These are phyloP conservation scores for Staphylotrichum longicolle DNA, from an alignment of 495 filamentous ascomycete genomes.

Conservation along the genomic window DNA sequence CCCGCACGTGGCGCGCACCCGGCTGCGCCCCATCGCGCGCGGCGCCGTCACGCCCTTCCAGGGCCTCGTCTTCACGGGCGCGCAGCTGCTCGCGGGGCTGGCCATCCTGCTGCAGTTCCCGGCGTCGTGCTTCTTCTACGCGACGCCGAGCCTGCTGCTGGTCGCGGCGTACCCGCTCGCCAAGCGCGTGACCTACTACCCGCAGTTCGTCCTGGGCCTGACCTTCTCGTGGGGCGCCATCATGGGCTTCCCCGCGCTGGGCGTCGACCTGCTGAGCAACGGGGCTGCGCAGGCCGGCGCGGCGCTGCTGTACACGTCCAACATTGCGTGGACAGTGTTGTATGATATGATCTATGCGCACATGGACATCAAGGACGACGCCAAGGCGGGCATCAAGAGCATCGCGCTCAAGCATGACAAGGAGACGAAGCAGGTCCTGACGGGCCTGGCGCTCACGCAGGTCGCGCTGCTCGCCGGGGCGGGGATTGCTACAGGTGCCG, in stretches of 20 bases:
- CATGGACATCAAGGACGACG: conserved; percentile 96
- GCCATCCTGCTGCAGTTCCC: conserved; percentile 86
- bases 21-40: conserved; percentile 83
- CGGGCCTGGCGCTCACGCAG: conserved; percentile 70
- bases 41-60: conserved; percentile 72
- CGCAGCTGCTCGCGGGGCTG: conserved; percentile 76
- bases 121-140: conserved; percentile 77
- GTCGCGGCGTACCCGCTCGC: conserved; percentile 86
- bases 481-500: conserved; percentile 68
- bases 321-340: conserved; percentile 88
- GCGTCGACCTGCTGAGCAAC: conserved; percentile 72
- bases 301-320: conserved; percentile 75
- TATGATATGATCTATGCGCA: conserved; percentile 99
- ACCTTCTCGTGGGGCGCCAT: conserved; percentile 97
- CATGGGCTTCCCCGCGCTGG: conserved; percentile 93
- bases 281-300: conserved; percentile 63
- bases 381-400: conserved; percentile 89
- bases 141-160: conserved; percentile 76
- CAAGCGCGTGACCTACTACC: conserved; percentile 92
- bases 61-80: conserved; percentile 78
- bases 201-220: conserved; percentile 85
- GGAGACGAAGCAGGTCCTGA: conserved; percentile 82
- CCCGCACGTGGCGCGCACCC: conserved; percentile 82
- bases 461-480: conserved; percentile 76
- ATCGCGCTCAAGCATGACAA: conserved; percentile 87